A percentile compares a stretch with the other conserved stretches of the same genome.
Conservation (phyloP, 345 rosid genomes). For the Trapa bicornis region DNA sequence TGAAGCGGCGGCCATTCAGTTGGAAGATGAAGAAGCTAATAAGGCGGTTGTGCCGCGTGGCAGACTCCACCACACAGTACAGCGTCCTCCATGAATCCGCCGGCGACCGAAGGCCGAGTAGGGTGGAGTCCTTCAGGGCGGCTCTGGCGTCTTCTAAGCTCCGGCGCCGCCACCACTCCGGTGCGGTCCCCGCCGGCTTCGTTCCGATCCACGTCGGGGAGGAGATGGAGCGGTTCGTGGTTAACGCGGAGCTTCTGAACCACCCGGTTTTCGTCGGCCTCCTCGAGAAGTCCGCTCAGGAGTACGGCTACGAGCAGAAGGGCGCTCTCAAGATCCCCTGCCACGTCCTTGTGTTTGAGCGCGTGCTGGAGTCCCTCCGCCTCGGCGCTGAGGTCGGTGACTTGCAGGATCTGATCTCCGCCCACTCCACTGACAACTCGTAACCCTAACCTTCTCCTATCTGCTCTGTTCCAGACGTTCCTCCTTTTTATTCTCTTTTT, state of each 20-base stretch:
- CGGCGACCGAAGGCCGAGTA: slow-evolving; percentile 14
- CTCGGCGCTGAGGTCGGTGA: slow-evolving; percentile 39
- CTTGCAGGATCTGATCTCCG: slow-evolving; percentile 4
- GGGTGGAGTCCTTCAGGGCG: slow-evolving; percentile 14
- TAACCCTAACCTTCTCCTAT: not conserved
- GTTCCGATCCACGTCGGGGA: slow-evolving; percentile 90
- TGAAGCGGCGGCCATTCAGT: not conserved
- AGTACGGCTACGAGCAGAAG: slow-evolving; percentile 87
- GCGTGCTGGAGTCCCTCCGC: slow-evolving; percentile 68
- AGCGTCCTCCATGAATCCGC: slow-evolving; percentile 40
- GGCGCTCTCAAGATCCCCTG: slow-evolving; percentile 89
- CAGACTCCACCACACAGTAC: slow-evolving; percentile 78
- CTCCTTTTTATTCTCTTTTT: not conserved
- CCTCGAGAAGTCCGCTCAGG: slow-evolving; percentile 75
- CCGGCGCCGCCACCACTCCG: slow-evolving; percentile 32
- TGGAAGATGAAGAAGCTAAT: slow-evolving; percentile 66
- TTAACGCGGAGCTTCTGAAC: slow-evolving; percentile 73
- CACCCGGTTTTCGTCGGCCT: slow-evolving; percentile 70
- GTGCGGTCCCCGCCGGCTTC: slow-evolving; percentile 61
- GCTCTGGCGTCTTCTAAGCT: slow-evolving; percentile 14
- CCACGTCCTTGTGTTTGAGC: slow-evolving; percentile 72
- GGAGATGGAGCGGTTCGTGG: slow-evolving; percentile 83
- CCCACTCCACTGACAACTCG: slow-evolving; percentile 6
- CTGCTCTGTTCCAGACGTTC: not conserved
- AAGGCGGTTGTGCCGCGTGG: slow-evolving; percentile 80